Base-by-base conservation (phyloP, 2,329 filamentous ascomycete species). In the Colletotrichum truncatum region DNA sequence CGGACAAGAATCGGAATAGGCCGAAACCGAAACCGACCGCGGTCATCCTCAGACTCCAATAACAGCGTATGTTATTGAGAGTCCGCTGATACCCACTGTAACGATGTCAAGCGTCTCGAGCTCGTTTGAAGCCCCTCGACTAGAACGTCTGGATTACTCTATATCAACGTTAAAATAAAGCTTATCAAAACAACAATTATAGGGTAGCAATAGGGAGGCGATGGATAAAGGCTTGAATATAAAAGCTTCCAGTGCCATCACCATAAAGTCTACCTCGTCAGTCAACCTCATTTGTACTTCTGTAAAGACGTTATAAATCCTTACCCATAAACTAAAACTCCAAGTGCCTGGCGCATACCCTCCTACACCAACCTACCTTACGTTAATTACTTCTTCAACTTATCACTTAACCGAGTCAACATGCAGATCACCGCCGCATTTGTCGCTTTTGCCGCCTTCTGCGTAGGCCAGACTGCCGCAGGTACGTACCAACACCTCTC, bases 401-500 rank as follows among this genome's bases (percentile, higher is more conserved):
- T 21, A 10, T 16, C 9, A 41, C 7, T 6, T 18, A 21, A 23
- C 36, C 39, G 41, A 39, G 7, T 4, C 46, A 43, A 18, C 36
- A 60, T 60, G 61, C 61, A 64, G 48, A 23, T 64, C 16, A 64
- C 16, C 30, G 14, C 46, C 21, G 30, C 60, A n/a, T 10, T 59
- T 10, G 3, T 52, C n/a, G 34, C 55, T 8, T 26, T 64, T 36
- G 54, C 55, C 36, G 51, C 56, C 32, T 28, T 64, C n/a, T 38
- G 46, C 7, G 28, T 54, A 21, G 39, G 61, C 18, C 48, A 60
- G 8, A 34, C 55, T 14, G 23, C 38, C 3, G 49, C 54, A 36
- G 49, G 61, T 64, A 64, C n/a, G 61, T 4, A 2, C 6, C 10
- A 1, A 12, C 25, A 3, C 7, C 14, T 32, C 2, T n/a, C 34